A percentile compares a stretch with the other conserved stretches of the same genome.
phyloP scores from a whole-genome alignment of 768 basidiomycete genomes.

The Psilocybe tampanensis region DNA sequence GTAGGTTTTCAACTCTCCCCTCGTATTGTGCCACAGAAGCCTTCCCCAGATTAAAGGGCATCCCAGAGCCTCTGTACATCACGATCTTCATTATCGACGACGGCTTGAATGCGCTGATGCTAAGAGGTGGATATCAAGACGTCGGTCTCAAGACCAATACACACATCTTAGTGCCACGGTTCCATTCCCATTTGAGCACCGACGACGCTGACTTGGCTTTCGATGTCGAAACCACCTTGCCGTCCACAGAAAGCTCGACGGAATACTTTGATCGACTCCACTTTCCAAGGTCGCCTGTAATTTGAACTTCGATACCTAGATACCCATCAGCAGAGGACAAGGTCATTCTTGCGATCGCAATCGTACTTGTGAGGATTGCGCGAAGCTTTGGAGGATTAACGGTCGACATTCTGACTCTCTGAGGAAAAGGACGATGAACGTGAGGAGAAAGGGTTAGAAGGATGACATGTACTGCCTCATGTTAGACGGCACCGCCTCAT shows the following conservation, averaged over 20 bases:
- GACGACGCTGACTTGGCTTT: not conserved
- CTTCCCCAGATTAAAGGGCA: too few species aligned
- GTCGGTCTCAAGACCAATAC: not conserved
- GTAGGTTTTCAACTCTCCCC: not conserved
- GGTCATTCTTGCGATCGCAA: too few species aligned
- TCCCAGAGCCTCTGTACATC: not conserved
- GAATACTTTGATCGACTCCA: not conserved
- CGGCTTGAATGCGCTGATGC: not conserved
- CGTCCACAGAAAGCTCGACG: not conserved
- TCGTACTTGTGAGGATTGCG: too few species aligned
- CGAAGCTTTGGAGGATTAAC: too few species aligned
- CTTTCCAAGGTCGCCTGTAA: not conserved
- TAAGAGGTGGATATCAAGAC: not conserved
- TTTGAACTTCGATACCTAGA: not conserved
- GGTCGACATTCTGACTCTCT: too few species aligned
- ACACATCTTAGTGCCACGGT: not conserved
- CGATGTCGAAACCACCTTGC: not conserved
- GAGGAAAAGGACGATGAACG: too few species aligned
- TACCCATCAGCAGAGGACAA: not conserved
- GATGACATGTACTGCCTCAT: too few species aligned
- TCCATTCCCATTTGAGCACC: conserved; percentile 1
- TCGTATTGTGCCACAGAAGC: not conserved
- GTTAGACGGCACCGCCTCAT: too few species aligned
- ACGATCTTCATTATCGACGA: not conserved
- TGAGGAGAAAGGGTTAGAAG: too few species aligned